Conservation (phyloP, 805 yeast species). For the Starmerella bombicola region DNA sequence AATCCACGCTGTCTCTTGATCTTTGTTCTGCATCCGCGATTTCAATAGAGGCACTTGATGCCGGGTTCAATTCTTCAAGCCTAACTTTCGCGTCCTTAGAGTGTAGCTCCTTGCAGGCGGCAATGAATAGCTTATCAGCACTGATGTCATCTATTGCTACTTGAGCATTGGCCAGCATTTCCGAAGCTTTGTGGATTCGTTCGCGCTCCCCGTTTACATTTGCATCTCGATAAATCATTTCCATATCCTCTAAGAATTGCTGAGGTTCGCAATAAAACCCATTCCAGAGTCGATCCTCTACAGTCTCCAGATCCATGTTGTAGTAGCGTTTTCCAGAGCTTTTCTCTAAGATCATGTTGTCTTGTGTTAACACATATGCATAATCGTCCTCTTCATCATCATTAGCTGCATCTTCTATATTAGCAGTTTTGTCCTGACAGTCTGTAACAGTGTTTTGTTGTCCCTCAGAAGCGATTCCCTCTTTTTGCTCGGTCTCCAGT, state of each 20-base stretch:
- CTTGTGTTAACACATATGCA: conserved; percentile 32
- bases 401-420: not conserved
- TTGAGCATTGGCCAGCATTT: conserved; percentile 92
- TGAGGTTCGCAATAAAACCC: conserved; percentile 88
- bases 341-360: conserved; percentile 70
- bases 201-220: conserved; percentile 70
- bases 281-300: conserved; percentile 94
- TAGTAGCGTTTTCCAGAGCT: conserved; percentile 57
- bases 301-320: conserved; percentile 87
- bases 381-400: conserved; percentile 6
- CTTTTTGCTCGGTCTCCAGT: not conserved
- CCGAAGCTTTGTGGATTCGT: conserved; percentile 66
- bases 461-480: not conserved
- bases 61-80: conserved; percentile 17
- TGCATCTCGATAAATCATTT: conserved; percentile 71
- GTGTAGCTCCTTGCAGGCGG: conserved; percentile 58
- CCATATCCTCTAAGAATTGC: conserved; percentile 75
- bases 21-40: too few relatives aligned
- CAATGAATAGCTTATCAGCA: conserved; percentile 48
- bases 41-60: too few relatives aligned
- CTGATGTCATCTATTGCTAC: conserved; percentile 83
- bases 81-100: conserved; percentile 21
- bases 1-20: too few relatives aligned
- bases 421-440: conserved; percentile 27
- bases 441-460: too few relatives aligned